Evolutionary conservation across 345 rosid genomes (phyloP).

Genomic region (Eutrema yunnanense): DNA sequence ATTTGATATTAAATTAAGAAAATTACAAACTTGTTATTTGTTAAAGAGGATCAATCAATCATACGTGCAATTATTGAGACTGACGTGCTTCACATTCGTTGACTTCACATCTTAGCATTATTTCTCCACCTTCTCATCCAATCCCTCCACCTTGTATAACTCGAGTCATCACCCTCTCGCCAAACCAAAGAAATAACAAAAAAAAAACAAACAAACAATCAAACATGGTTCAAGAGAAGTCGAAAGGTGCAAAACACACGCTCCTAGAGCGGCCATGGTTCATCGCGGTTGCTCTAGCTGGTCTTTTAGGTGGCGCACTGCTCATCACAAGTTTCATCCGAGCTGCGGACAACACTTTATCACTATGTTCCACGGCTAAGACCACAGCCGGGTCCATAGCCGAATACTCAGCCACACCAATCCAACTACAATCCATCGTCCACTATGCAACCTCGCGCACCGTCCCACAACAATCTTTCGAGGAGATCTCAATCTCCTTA

Average conservation of each 20-base stretch:
- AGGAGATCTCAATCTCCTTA: slow-evolving; percentile 49
- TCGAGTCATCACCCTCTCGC: slow-evolving; percentile 6
- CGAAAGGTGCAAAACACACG: slow-evolving; percentile 1
- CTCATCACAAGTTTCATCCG: slow-evolving; percentile 39
- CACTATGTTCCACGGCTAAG: slow-evolving; percentile 38
- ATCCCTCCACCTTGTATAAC: slow-evolving; percentile 21
- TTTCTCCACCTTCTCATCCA: slow-evolving; percentile 23
- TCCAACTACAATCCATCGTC: slow-evolving; percentile 59
- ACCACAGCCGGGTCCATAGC: slow-evolving; percentile 6
- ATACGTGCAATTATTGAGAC: slow-evolving; percentile 23
- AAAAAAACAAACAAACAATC: background rate
- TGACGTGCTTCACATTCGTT: slow-evolving; percentile 24
- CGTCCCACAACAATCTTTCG: slow-evolving; percentile 52
- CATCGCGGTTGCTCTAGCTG: slow-evolving; percentile 28
- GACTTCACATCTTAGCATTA: slow-evolving; percentile 15
- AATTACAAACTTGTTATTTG: too few species aligned
- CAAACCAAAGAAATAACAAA: background rate
- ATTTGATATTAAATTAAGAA: too few species aligned
- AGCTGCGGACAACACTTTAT: slow-evolving; percentile 32
- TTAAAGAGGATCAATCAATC: background rate
- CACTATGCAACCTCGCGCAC: slow-evolving; percentile 62
- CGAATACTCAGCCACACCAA: slow-evolving; percentile 40
- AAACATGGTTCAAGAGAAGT: slow-evolving; percentile 23
- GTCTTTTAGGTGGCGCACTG: slow-evolving; percentile 41
- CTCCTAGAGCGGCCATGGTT: slow-evolving; percentile 37